phyloP scores from a whole-genome alignment of 1,139 yeast genomes.

The Taphrina populina region DNA sequence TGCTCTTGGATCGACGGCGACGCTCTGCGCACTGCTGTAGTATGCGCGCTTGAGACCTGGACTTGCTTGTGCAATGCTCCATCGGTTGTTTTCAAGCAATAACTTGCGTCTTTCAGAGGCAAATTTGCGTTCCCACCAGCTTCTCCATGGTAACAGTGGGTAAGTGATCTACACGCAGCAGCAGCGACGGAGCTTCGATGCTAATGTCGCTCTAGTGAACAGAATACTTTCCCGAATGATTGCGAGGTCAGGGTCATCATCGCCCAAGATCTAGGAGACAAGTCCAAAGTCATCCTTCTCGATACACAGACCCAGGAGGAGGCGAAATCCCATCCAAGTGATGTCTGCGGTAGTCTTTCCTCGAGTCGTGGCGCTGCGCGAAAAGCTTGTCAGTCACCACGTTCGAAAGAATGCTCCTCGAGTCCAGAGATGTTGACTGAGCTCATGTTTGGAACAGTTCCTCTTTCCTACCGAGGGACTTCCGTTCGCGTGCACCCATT shows the following conservation, averaged over 20 bases:
- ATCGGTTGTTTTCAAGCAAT: conserved; percentile 14
- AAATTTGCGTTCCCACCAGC: conserved; percentile 19
- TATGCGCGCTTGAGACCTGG: no score
- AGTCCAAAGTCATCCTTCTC: conserved; percentile 32
- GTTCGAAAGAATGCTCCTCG: conserved; percentile 2
- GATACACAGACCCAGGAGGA: conserved; percentile 4
- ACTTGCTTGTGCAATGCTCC: conserved; percentile 28
- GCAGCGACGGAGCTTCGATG: no score
- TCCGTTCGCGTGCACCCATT: conserved; percentile 34
- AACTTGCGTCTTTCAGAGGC: conserved; percentile 15
- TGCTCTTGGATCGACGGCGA: no score
- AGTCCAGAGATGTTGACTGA: conserved; percentile 33
- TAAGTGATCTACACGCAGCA: not conserved
- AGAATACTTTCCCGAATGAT: conserved; percentile 6
- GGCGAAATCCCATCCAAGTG: not conserved
- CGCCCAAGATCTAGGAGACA: conserved; percentile 31
- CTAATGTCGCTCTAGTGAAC: no score
- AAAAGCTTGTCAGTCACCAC: no score
- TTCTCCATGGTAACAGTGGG: conserved; percentile 23
- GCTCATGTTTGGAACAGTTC: conserved; percentile 37
- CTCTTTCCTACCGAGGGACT: conserved; percentile 35
- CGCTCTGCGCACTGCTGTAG: no score
- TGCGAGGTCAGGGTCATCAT: conserved; percentile 14
- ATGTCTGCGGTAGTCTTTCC: not conserved
- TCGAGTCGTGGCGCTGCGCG: not conserved